These are phyloP conservation scores for Colletotrichum musae DNA, from an alignment of 2,329 filamentous ascomycete genomes.

Conservation along the genomic window DNA sequence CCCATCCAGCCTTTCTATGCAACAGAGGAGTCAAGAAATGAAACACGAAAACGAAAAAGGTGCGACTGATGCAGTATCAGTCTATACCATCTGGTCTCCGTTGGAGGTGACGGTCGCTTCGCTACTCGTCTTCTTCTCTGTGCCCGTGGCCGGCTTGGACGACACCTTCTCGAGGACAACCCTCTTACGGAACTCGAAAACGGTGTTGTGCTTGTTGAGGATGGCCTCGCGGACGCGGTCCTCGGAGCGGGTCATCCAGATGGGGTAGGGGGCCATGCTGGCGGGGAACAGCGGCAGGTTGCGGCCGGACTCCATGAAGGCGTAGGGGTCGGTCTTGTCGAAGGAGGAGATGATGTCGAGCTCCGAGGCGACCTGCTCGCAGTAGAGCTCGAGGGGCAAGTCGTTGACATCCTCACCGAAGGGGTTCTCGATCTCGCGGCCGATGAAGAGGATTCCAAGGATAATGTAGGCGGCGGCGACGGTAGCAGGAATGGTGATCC, in stretches of 20 bases:
- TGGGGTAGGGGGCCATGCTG: slow-evolving; percentile 53
- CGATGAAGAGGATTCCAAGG: slow-evolving; percentile 80
- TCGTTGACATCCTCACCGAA: slow-evolving; percentile 90
- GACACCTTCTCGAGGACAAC: slow-evolving; percentile 35
- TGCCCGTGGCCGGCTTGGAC: slow-evolving; percentile 10
- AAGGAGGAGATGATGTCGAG: slow-evolving; percentile 77
- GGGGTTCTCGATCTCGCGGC: slow-evolving; percentile 87
- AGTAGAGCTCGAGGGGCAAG: slow-evolving; percentile 82
- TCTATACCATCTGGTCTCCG: slow-evolving; percentile 35
- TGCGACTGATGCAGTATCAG: background rate
- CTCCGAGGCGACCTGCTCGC: slow-evolving; percentile 80
- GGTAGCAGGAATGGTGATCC: slow-evolving; percentile 84
- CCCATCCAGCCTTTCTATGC: slow-evolving; percentile 18
- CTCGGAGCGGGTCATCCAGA: slow-evolving; percentile 59
- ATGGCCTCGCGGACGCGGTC: slow-evolving; percentile 56
- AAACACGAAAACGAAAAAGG: slow-evolving; percentile 11
- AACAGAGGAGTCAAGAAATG: slow-evolving; percentile 18
- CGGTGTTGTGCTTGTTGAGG: slow-evolving; percentile 54
- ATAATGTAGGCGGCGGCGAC: slow-evolving; percentile 85
- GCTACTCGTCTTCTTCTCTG: slow-evolving; percentile 36
- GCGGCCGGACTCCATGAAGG: slow-evolving; percentile 52
- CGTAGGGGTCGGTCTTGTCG: slow-evolving; percentile 45
- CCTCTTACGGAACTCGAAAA: slow-evolving; percentile 42
- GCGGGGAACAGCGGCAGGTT: slow-evolving; percentile 73
- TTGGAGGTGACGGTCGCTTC: slow-evolving; percentile 32